Base-by-base conservation (phyloP, 352 stramenopile genomes). In the Phytophthora pseudosyringae region DNA sequence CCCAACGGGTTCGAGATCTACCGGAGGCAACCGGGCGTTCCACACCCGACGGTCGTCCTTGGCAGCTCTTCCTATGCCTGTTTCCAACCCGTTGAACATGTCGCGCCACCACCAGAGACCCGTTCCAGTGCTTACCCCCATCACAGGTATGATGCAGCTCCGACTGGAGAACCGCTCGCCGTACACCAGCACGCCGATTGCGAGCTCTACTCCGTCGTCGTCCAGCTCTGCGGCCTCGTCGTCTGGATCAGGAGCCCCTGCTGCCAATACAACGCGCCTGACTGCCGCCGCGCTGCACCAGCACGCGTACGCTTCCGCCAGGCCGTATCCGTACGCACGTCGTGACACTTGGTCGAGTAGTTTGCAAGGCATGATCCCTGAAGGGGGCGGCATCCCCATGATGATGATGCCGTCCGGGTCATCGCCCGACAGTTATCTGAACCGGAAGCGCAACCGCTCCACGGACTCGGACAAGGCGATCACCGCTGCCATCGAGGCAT, bases 61-160 rank as follows among this genome's bases (percentile, higher is more conserved):
- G 7, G 79, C 79, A 6, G 76, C 79, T 26, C 74, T 88, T 16
- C 76, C 76, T 0, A 81, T 86, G 75, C 79, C 79, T 9, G 59
- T 73, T 21, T 70, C 76, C 8, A 67, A 71, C 15, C 40, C 59
- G 16, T 50, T 76, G 33, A 63, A 7, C 28, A 32, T 71, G 32
- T 41, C 61, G 11, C 55, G 64, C 39, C 69, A 64, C 5, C 51
- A 65, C 2, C 43, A 71, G 11, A 45, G 69, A 48, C 48, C 62
- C 39, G 67, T 76, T 16, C 64, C 75, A 2, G 71, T 86, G 39
- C 78, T 84, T 25, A 92, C 83, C 7, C 83, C 83, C 4, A 88
- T 92, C 44, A 78, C 78, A 12, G 81, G 81, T 39, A 90, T 92
- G 81, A 92, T 90, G 81, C 77, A 89, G 53, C 70, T 92, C 29